Evolutionary conservation across 208 protist genomes (phyloP).

Genomic region (Blechomonas ayalai): DNA sequence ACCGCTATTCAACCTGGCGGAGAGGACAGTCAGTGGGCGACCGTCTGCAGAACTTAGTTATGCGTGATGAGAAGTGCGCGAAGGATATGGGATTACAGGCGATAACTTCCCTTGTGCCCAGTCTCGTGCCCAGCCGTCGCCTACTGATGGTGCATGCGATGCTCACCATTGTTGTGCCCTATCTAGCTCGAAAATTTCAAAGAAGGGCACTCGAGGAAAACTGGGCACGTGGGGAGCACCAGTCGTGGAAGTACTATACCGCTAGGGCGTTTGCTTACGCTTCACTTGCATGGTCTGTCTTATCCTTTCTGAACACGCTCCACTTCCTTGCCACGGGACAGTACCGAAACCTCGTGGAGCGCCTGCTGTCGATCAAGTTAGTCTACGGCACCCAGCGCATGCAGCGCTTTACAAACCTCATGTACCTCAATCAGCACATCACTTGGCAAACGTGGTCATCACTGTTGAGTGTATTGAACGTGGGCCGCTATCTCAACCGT

Average conservation of each 20-base stretch:
- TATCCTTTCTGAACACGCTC: slow-evolving; percentile 75
- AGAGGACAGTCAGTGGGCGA: slow-evolving; percentile 70
- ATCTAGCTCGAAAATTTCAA: slow-evolving; percentile 68
- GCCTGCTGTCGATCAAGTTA: slow-evolving; percentile 69
- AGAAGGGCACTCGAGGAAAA: slow-evolving; percentile 58
- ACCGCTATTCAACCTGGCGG: slow-evolving; percentile 64
- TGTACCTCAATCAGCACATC: slow-evolving; percentile 88
- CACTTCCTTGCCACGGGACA: slow-evolving; percentile 81
- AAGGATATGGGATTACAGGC: slow-evolving; percentile 24
- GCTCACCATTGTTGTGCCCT: slow-evolving; percentile 67
- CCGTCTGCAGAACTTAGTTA: slow-evolving; percentile 75
- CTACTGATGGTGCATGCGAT: slow-evolving; percentile 66
- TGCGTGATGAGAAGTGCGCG: slow-evolving; percentile 71
- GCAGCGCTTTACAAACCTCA: slow-evolving; percentile 70
- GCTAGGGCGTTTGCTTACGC: slow-evolving; percentile 40
- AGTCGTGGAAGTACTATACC: slow-evolving; percentile 17
- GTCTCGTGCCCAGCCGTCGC: slow-evolving; percentile 49
- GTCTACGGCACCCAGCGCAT: slow-evolving; percentile 82
- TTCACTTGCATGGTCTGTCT: slow-evolving; percentile 34
- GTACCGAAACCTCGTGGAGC: slow-evolving; percentile 82
- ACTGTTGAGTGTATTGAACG: slow-evolving; percentile 60
- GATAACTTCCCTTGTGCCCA: slow-evolving; percentile 43
- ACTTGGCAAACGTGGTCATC: slow-evolving; percentile 75
- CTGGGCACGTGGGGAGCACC: slow-evolving; percentile 46
- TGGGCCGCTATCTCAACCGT: slow-evolving; percentile 60